phyloP scores from a whole-genome alignment of 352 stramenopile genomes.

The Phytopythium vexans region DNA sequence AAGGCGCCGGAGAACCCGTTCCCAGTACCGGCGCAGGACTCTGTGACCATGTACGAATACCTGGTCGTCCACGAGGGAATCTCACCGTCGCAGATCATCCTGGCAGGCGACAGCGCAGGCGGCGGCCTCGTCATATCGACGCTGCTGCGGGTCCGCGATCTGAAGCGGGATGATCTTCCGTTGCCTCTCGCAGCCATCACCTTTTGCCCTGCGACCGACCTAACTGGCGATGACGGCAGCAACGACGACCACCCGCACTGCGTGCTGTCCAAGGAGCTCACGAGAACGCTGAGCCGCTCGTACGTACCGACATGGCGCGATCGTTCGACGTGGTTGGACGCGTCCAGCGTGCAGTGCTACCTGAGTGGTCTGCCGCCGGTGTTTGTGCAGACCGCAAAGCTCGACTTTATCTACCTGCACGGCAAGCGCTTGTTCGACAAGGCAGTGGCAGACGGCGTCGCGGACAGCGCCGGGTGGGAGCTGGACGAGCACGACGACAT shows the following conservation, averaged over 20 bases:
- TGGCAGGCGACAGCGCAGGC: constrained; percentile 48
- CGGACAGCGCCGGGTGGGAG: constrained; percentile 10
- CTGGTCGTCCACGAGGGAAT: constrained; percentile 24
- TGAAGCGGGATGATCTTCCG: neutral
- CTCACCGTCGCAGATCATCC: constrained; percentile 27
- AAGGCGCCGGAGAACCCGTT: constrained; percentile 43
- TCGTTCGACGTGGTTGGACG: constrained; percentile 15
- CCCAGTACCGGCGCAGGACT: constrained; percentile 31
- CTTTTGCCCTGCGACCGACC: constrained; percentile 22
- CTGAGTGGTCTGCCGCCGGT: constrained; percentile 12
- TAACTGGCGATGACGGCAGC: constrained; percentile 9
- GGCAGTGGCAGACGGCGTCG: constrained; percentile 18
- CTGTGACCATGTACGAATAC: constrained; percentile 37
- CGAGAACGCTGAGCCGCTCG: constrained; percentile 4
- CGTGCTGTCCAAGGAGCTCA: constrained; percentile 14
- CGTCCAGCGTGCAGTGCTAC: constrained; percentile 27
- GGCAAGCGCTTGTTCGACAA: constrained; percentile 10
- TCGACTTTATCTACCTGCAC: constrained; percentile 13
- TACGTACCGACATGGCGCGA: constrained; percentile 18
- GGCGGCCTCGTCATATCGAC: constrained; percentile 42
- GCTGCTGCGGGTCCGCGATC: constrained; percentile 29
- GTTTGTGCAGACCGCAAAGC: constrained; percentile 13
- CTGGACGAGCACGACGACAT: constrained; percentile 18
- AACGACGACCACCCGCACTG: constrained; percentile 9
- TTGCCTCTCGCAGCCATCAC: constrained; percentile 30